A percentile compares a stretch with the other conserved stretches of the same genome.
Evolutionary conservation across 2,329 filamentous ascomycete species (phyloP).

Genomic region (Claviceps paspali): DNA sequence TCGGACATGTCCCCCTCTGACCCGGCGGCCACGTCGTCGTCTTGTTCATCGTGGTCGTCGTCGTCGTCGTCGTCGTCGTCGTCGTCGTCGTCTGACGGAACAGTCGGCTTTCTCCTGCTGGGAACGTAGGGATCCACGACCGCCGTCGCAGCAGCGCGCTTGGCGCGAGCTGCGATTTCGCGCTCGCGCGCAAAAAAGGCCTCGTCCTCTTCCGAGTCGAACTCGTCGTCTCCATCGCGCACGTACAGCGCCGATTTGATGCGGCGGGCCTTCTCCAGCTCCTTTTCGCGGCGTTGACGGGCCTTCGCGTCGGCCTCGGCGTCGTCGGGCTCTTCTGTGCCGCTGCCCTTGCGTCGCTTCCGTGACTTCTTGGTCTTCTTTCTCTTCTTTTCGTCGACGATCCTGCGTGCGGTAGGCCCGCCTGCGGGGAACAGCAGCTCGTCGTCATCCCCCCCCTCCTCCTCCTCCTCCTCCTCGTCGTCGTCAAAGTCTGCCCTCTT

Average conservation of each 20-base stretch:
- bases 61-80: slow-evolving; percentile 9
- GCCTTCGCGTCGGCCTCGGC: slow-evolving; percentile 51
- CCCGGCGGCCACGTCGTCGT: no score
- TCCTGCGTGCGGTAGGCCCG: slow-evolving; percentile 43
- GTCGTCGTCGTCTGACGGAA: slow-evolving; percentile 12
- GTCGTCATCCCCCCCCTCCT: slow-evolving; percentile 26
- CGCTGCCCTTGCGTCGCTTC: slow-evolving; percentile 32
- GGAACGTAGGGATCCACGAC: slow-evolving; percentile 3
- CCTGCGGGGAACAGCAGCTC: slow-evolving; percentile 55
- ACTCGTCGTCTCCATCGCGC: slow-evolving; percentile 74
- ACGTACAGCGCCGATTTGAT: slow-evolving; percentile 80
- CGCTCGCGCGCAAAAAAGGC: slow-evolving; percentile 65
- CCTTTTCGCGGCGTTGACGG: slow-evolving; percentile 45
- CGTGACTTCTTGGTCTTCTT: slow-evolving; percentile 30
- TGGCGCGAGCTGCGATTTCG: slow-evolving; percentile 38
- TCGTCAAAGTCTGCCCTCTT: slow-evolving; percentile 53
- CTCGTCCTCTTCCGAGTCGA: slow-evolving; percentile 53
- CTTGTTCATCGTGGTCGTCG: no score
- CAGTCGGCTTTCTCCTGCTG: slow-evolving; percentile 16
- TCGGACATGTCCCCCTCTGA: no score
- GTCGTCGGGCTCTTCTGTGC: slow-evolving; percentile 35
- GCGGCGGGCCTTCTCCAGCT: slow-evolving; percentile 60
- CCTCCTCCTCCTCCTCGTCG: slow-evolving; percentile 43
- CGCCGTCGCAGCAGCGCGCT: slow-evolving; percentile 18
- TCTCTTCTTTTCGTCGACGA: slow-evolving; percentile 38